These are phyloP conservation scores for Nowakowskiella sp. DNA, from an alignment of 192 early-diverging fungal species.

Conservation along the genomic window DNA sequence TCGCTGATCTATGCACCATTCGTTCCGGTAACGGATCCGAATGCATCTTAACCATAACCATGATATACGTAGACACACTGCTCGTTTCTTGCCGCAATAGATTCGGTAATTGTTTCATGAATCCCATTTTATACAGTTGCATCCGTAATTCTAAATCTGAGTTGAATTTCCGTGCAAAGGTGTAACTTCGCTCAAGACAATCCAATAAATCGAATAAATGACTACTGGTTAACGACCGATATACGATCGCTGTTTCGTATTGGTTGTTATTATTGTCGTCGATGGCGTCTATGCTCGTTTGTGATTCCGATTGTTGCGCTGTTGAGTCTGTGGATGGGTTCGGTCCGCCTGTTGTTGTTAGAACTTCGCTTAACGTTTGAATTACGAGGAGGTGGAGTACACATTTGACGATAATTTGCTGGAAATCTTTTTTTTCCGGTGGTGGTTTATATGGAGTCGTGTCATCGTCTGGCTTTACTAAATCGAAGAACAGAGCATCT, in stretches of 20 bases:
- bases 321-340: constrained; percentile 9
- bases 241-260: too few species aligned
- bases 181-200: constrained; percentile 70
- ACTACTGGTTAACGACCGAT: constrained; percentile 41
- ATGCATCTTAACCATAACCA: constrained; percentile 70
- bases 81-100: constrained; percentile 84
- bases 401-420: constrained; percentile 82
- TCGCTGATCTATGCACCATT: constrained; percentile 37
- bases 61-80: constrained; percentile 52
- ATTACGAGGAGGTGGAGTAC: constrained; percentile 81
- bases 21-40: constrained; percentile 43
- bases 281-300: too few species aligned
- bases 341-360: constrained; percentile 31
- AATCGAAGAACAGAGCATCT: constrained; percentile 56
- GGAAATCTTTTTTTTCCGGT: constrained; percentile 65
- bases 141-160: constrained; percentile 68
- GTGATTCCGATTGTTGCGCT: too few species aligned
- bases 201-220: constrained; percentile 72
- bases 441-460: too few species aligned
- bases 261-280: too few species aligned
- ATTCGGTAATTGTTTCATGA: constrained; percentile 90
- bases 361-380: constrained; percentile 78
- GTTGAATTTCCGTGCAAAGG: constrained; percentile 80
- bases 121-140: constrained; percentile 74
- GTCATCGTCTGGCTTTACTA: too few species aligned